phyloP scores from a whole-genome alignment of 345 rosid genomes.

The Populus davidiana region DNA sequence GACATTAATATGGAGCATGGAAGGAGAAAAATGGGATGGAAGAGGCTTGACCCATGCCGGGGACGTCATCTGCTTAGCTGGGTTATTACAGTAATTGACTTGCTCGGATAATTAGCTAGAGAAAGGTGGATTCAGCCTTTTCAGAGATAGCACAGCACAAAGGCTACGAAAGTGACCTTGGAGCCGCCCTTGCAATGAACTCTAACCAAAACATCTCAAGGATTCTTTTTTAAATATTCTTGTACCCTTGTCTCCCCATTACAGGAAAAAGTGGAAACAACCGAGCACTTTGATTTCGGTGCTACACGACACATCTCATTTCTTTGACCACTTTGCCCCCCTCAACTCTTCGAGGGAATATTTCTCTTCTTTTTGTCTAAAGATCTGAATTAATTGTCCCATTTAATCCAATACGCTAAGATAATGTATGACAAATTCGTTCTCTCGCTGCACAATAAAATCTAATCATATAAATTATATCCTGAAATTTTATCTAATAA shows the following conservation, averaged over 20 bases:
- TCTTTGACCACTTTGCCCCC: constrained; percentile 3
- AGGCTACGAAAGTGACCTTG: constrained; percentile 24
- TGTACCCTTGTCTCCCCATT: constrained; percentile 26
- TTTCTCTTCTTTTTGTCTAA: too few relatives aligned
- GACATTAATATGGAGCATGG: neutral
- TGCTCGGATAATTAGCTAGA: neutral
- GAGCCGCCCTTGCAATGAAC: constrained; percentile 42
- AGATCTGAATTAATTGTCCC: too few relatives aligned
- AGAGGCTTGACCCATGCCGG: constrained; percentile 8
- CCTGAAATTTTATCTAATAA: fast-evolving
- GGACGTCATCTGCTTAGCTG: neutral
- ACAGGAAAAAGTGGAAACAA: constrained; percentile 1
- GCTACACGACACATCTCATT: neutral
- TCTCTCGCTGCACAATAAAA: too few relatives aligned
- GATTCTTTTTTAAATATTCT: neutral
- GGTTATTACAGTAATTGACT: constrained; percentile 23
- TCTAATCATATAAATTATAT: too few relatives aligned
- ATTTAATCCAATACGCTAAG: too few relatives aligned
- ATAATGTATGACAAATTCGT: too few relatives aligned
- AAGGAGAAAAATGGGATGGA: neutral
- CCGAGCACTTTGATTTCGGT: constrained; percentile 20
- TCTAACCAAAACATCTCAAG: constrained; percentile 4
- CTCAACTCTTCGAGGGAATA: neutral
- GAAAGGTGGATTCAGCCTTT: neutral
- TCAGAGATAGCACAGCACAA: constrained; percentile 8